Conservation (phyloP, 306 rosid genomes). For the Casuarina equisetifolia region DNA sequence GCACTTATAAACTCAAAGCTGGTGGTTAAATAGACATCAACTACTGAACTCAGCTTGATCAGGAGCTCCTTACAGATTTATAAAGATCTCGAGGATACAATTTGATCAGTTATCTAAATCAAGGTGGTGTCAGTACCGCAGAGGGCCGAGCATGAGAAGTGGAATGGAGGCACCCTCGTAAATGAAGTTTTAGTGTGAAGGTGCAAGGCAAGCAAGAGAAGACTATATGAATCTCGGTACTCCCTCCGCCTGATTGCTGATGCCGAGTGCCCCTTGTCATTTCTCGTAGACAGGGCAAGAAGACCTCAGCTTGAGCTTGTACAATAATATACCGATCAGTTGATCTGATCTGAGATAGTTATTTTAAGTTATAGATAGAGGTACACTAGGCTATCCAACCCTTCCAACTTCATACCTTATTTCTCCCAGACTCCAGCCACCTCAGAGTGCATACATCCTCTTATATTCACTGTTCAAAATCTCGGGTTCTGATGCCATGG, state of each 20-base stretch:
- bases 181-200: background rate
- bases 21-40: background rate
- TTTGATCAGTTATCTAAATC: background rate
- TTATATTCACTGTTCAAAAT: constrained; percentile 79
- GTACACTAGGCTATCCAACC: background rate
- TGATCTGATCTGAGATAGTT: background rate
- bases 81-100: background rate
- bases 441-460: constrained; percentile 91
- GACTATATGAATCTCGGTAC: background rate
- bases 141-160: background rate
- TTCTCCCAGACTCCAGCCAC: constrained; percentile 9
- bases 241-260: constrained; percentile 3
- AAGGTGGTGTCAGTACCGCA: background rate
- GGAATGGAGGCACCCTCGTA: background rate
- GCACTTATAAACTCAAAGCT: background rate
- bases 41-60: background rate
- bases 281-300: background rate
- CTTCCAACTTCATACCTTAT: background rate
- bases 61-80: background rate
- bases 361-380: background rate
- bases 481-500: constrained; percentile 78
- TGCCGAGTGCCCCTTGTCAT: background rate
- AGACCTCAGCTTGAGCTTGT: background rate
- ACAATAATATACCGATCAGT: constrained; percentile 2
- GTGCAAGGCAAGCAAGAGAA: background rate